Conservation (phyloP, 2,329 filamentous ascomycete genomes). For the Helminthosporium solani region DNA sequence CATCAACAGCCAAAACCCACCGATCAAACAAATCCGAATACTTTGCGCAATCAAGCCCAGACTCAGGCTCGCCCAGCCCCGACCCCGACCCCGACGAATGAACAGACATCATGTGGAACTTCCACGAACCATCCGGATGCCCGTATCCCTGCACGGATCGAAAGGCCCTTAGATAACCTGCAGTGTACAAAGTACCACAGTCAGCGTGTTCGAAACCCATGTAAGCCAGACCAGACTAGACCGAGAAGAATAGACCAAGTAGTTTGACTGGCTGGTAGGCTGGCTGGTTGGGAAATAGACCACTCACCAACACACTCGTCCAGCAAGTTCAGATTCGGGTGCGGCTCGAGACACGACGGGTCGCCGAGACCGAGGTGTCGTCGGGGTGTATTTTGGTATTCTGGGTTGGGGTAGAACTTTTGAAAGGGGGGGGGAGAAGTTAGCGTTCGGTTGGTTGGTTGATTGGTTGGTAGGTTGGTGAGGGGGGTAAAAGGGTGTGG, state of each 20-base stretch:
- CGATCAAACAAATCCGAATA: background rate
- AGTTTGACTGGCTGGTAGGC: no score
- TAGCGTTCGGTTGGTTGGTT: no score
- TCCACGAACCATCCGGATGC: conserved; percentile 5
- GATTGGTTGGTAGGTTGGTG: no score
- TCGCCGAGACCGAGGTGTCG: conserved; percentile 1
- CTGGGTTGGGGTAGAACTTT: conserved; percentile 2
- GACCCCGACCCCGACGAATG: background rate
- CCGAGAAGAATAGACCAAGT: no score
- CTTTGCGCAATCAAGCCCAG: background rate
- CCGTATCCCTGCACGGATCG: background rate
- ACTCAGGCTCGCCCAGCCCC: no score
- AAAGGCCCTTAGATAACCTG: conserved; percentile 1
- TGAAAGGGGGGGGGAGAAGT: no score
- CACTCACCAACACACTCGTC: conserved; percentile 9
- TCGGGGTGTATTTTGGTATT: background rate
- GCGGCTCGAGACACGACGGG: background rate
- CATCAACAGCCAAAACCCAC: no score
- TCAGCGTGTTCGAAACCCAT: no score
- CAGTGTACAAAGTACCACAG: no score
- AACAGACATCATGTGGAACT: conserved; percentile 9
- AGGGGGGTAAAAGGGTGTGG: no score
- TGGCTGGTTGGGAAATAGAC: background rate
- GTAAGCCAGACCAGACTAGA: no score
- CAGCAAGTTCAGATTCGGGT: conserved; percentile 1